Evolutionary conservation across 2,329 filamentous ascomycete species (phyloP).

Genomic region (Nemania diffusa): DNA sequence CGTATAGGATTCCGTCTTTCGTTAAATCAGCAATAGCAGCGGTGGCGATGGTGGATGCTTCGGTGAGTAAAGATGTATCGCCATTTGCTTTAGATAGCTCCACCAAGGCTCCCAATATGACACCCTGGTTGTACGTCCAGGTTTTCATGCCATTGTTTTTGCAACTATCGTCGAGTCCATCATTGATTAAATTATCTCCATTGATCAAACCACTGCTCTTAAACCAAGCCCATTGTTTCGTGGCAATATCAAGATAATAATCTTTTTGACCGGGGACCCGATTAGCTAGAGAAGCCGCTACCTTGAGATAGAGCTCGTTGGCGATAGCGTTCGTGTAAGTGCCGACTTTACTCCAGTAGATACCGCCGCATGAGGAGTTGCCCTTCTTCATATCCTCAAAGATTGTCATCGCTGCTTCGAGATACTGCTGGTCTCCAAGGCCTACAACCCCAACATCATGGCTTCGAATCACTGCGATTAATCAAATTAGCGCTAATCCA

Average conservation of each 20-base stretch:
- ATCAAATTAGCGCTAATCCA: slow-evolving; percentile 6
- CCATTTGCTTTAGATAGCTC: slow-evolving; percentile 60
- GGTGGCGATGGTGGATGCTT: slow-evolving; percentile 60
- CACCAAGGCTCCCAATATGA: slow-evolving; percentile 62
- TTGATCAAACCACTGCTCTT: slow-evolving; percentile 62
- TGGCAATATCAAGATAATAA: slow-evolving; percentile 59
- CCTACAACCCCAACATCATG: slow-evolving; percentile 57
- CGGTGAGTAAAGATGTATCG: slow-evolving; percentile 53
- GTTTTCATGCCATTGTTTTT: slow-evolving; percentile 59
- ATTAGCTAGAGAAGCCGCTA: slow-evolving; percentile 64
- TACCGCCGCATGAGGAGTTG: slow-evolving; percentile 62
- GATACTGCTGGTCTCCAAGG: slow-evolving; percentile 58
- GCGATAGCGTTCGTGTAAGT: slow-evolving; percentile 62
- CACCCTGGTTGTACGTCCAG: slow-evolving; percentile 68
- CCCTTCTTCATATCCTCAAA: slow-evolving; percentile 66
- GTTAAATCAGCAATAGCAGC: slow-evolving; percentile 61
- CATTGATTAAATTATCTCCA: slow-evolving; percentile 60
- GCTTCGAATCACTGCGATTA: slow-evolving; percentile 56
- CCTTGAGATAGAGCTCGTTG: slow-evolving; percentile 66
- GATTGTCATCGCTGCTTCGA: slow-evolving; percentile 61
- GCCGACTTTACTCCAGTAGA: slow-evolving; percentile 67
- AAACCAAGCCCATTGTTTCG: slow-evolving; percentile 64
- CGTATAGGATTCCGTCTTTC: slow-evolving; percentile 60
- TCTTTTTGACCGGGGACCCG: slow-evolving; percentile 52
- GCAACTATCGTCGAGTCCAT: slow-evolving; percentile 61